These are phyloP conservation scores for Aspergillus tubingensis DNA, from an alignment of 2,329 filamentous ascomycete genomes.

Conservation along the genomic window DNA sequence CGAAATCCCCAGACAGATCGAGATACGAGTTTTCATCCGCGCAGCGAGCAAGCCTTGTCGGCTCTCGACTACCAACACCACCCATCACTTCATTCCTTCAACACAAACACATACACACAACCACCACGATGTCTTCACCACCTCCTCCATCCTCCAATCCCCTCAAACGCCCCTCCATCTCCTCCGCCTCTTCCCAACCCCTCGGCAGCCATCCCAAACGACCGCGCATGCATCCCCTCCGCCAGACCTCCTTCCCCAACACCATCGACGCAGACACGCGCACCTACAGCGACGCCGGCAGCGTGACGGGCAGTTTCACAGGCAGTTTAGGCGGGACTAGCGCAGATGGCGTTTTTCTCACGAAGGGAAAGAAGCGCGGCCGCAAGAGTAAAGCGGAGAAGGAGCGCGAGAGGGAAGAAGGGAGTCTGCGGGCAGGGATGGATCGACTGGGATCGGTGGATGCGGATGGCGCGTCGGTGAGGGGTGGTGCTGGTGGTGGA, in stretches of 20 bases:
- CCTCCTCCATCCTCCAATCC: slow-evolving; percentile 36
- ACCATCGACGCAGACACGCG: slow-evolving; percentile 33
- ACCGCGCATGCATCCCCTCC: slow-evolving; percentile 48
- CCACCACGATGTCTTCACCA: slow-evolving; percentile 42
- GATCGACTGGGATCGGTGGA: slow-evolving; percentile 35
- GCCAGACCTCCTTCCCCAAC: slow-evolving; percentile 49
- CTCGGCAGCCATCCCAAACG: slow-evolving; percentile 33
- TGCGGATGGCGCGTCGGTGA: slow-evolving; percentile 34
- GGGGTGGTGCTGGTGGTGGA: slow-evolving; percentile 31
- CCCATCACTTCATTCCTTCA: not conserved
- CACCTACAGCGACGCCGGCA: slow-evolving; percentile 40
- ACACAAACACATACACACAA: not conserved
- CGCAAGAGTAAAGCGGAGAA: slow-evolving; percentile 43
- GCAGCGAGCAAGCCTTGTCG: not conserved
- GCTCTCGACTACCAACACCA: not conserved
- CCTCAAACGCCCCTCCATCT: slow-evolving; percentile 46
- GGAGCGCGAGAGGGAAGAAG: slow-evolving; percentile 35
- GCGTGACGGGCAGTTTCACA: slow-evolving; percentile 46
- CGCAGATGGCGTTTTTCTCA: slow-evolving; percentile 37
- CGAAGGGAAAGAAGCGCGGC: slow-evolving; percentile 37
- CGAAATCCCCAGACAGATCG: not conserved
- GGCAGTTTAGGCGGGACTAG: slow-evolving; percentile 43
- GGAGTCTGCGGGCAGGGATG: slow-evolving; percentile 29
- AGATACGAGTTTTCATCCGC: not conserved
- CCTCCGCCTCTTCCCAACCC: slow-evolving; percentile 38